These are phyloP conservation scores for Trichoderma cornu-damae DNA, from an alignment of 2,329 filamentous ascomycete genomes.

Conservation along the genomic window DNA sequence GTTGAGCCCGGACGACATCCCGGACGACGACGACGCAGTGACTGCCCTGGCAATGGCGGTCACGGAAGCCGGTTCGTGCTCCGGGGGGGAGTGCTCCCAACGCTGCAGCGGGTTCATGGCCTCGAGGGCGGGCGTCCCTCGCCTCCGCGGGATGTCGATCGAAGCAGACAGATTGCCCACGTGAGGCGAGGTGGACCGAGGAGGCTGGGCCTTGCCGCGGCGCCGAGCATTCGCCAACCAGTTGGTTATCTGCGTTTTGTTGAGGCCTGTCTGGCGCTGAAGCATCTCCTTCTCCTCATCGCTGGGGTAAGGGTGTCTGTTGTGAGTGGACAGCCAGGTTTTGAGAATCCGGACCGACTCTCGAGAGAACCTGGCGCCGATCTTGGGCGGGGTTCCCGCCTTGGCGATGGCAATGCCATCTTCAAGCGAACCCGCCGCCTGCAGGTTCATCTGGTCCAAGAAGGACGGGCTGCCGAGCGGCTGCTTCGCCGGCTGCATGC, in stretches of 20 bases:
- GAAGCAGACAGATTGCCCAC: slow-evolving; percentile 55
- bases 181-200: slow-evolving; percentile 64
- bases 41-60: slow-evolving; percentile 55
- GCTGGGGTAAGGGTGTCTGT: slow-evolving; percentile 78
- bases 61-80: slow-evolving; percentile 56
- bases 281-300: slow-evolving; percentile 81
- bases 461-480: slow-evolving; percentile 26
- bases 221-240: slow-evolving; percentile 89
- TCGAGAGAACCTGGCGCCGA: slow-evolving; percentile 70
- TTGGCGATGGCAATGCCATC: slow-evolving; percentile 19
- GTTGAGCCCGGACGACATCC: slow-evolving; percentile 48
- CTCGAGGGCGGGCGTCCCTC: slow-evolving; percentile 46
- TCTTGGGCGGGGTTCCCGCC: slow-evolving; percentile 48
- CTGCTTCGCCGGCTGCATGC: slow-evolving; percentile 24
- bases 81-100: slow-evolving; percentile 48
- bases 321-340: slow-evolving; percentile 76
- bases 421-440: not conserved
- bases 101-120: slow-evolving; percentile 33
- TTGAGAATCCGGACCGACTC: slow-evolving; percentile 76
- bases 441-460: slow-evolving; percentile 26
- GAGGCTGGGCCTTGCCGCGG: slow-evolving; percentile 68
- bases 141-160: slow-evolving; percentile 67
- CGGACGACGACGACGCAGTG: slow-evolving; percentile 47
- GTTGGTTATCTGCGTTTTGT: slow-evolving; percentile 78
- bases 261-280: slow-evolving; percentile 72